phyloP scores from a whole-genome alignment of 2,329 filamentous ascomycete genomes.

The Penicillium sp. region DNA sequence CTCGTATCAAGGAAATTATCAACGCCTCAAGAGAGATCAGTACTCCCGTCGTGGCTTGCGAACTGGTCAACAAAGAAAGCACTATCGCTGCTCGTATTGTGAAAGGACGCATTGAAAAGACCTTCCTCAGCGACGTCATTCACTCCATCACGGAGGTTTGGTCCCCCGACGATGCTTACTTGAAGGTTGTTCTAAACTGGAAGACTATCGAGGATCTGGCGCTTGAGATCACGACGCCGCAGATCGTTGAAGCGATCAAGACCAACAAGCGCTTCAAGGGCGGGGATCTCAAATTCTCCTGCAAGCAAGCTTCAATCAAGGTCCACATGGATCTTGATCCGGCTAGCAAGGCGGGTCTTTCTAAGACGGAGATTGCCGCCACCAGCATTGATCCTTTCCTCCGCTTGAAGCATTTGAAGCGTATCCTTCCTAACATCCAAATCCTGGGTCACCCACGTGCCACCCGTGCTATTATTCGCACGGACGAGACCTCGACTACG shows the following conservation, averaged over 20 bases:
- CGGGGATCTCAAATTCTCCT: constrained; percentile 61
- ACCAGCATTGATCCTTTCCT: constrained; percentile 47
- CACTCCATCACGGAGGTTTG: constrained; percentile 84
- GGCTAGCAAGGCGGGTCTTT: constrained; percentile 33
- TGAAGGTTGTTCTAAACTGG: constrained; percentile 79
- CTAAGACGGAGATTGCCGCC: constrained; percentile 44
- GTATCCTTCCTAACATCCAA: constrained; percentile 74
- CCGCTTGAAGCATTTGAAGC: constrained; percentile 80
- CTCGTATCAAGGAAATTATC: constrained; percentile 99
- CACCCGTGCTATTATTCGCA: constrained; percentile 82
- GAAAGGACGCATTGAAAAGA: constrained; percentile 93
- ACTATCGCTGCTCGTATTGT: constrained; percentile 83
- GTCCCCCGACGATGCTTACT: constrained; percentile 70
- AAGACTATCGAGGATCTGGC: constrained; percentile 76
- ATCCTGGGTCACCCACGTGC: constrained; percentile 89
- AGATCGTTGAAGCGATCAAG: constrained; percentile 75
- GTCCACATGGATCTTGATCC: constrained; percentile 61
- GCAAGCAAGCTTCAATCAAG: constrained; percentile 58
- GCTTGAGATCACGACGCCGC: constrained; percentile 69
- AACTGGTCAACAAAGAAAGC: constrained; percentile 70
- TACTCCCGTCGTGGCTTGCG: constrained; percentile 88
- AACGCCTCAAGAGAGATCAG: constrained; percentile 93
- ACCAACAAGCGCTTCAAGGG: constrained; percentile 73
- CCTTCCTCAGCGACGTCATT: constrained; percentile 78
- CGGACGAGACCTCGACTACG: constrained; percentile 65